Base-by-base conservation (phyloP, 1,139 yeast genomes). In the Maudiozyma humilis region DNA sequence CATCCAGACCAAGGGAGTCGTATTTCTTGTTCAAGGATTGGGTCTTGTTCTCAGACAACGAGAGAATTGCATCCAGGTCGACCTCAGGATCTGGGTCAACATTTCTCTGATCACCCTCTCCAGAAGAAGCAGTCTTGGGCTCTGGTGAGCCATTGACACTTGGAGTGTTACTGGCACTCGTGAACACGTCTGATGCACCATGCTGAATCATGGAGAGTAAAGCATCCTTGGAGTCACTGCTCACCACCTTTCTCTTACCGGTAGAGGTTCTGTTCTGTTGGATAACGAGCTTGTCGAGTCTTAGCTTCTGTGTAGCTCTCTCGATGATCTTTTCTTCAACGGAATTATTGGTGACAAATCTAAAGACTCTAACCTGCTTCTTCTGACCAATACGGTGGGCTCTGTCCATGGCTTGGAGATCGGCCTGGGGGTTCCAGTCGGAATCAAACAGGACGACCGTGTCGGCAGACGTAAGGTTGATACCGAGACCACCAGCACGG, bases 371-470 rank as follows among this genome's bases (percentile, higher is more conserved):
- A 6, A 91, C 98, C 66, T 91, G 98, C 59, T 89, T 91, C 63
- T 87, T 89, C 63, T 91, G 98, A 10, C 98, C 98, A 60, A 91
- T 91, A 69, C 98, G 79, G 64, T 91, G 98, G 0, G 98, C 98
- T 61, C 98, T 76, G 64, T 91, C 98, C 98, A 91, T 91, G 1
- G 98, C 97, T 66, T 91, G 98, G 56, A 91, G 71, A 72, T 91
- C 98, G 0, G 97, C 97, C 62, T 91, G 98, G 1, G 98, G 98
- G 59, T 91, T 91, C 98, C 98, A 91, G 65, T 91, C 98, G 1
- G 96, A 86, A 64, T 91, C 98, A 59, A 79, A 91, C 32, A 91
- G 67, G 7, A 91, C 76, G 45, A 91, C 98, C 46, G 82, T 78
- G 64, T 91, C 96, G 1, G 98, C 98, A 27, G 87, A 76, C 0